Base-by-base conservation (phyloP, 2,329 filamentous ascomycete genomes). In the Colletotrichum shisoi region DNA sequence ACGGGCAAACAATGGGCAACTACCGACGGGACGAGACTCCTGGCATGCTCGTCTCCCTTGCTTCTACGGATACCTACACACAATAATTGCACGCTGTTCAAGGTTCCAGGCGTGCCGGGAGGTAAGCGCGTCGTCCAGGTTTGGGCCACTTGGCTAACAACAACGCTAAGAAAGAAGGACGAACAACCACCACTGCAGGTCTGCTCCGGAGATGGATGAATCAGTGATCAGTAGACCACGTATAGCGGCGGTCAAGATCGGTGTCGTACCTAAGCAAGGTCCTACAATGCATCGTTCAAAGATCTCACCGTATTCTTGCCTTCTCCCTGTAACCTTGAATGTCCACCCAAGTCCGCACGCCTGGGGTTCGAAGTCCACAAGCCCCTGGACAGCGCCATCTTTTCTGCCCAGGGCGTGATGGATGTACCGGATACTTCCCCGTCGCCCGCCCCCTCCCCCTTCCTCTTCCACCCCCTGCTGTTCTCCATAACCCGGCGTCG, bases 401-500 rank as follows among this genome's bases (percentile, higher is more conserved):
- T 58, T 31, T 48, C 48, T 31, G 27, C 44, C 56, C 56, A 21
- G 42, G 4, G 31, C 42, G 39, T 19, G 7, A 8, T 31, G n/a
- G 15, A 24, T 46, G 56, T 58, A 58, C 56, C 42, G 15, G 56
- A 39, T 58, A 46, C 31, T 45, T 45, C 34, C 51, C 39, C 27
- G 21, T 34, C 42, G 31, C 45, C 48, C 39, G 52, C 12, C 45
- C 49, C 40, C 57, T 48, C 48, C 40, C 48, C 27, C 52, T 52
- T 46, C 27, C 63, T 46, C 45, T 53, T 63, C 53, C 12, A 37
- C 61, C 64, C 63, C 65, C 65, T 68, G 65, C 54, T 44, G 48
- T 65, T 68, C 56, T 68, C 65, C 65, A 68, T 60, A 65, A 68
- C 58, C 49, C 56, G 54, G 54, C 48, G 49, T 68, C 56, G 61